Percentiles rank a stretch among this genome's conserved stretches.
These are phyloP conservation scores for Lasiodiplodia theobromae DNA, from an alignment of 2,329 filamentous ascomycete genomes.

Conservation along the genomic window DNA sequence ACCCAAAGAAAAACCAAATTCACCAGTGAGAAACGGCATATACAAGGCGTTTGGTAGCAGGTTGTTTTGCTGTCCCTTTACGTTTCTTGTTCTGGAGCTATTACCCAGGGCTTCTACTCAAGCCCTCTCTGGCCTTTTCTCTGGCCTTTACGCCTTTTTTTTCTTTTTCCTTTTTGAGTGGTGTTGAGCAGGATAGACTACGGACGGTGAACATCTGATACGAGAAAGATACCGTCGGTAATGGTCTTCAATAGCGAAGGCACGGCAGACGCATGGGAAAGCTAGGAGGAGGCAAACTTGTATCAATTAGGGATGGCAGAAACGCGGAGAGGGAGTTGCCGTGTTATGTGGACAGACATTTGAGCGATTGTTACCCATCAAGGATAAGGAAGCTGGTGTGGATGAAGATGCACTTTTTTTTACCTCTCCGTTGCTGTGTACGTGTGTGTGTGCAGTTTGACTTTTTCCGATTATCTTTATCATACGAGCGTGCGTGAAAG, in stretches of 20 bases:
- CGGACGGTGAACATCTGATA: neutral
- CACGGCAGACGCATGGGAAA: neutral
- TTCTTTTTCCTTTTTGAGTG: neutral
- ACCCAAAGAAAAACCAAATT: slow-evolving; percentile 6
- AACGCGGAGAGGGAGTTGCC: neutral
- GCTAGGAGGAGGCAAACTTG: neutral
- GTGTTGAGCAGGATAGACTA: neutral
- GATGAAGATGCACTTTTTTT: neutral
- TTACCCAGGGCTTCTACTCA: neutral
- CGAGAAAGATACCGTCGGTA: neutral
- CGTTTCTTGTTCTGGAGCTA: neutral
- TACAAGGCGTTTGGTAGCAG: neutral
- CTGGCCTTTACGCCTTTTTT: neutral
- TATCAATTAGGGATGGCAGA: neutral
- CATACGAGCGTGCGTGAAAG: too few relatives aligned
- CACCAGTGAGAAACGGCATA: neutral
- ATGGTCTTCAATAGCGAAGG: neutral
- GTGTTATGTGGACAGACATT: neutral
- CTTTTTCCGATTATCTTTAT: too few relatives aligned
- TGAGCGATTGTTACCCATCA: neutral
- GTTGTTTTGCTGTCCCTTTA: neutral
- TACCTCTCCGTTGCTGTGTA: too few relatives aligned
- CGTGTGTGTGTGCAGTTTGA: too few relatives aligned
- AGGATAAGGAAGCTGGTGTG: neutral
- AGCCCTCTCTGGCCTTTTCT: neutral